These are phyloP conservation scores for Phytopythium delawarense DNA, from an alignment of 352 stramenopile genomes.

Conservation along the genomic window DNA sequence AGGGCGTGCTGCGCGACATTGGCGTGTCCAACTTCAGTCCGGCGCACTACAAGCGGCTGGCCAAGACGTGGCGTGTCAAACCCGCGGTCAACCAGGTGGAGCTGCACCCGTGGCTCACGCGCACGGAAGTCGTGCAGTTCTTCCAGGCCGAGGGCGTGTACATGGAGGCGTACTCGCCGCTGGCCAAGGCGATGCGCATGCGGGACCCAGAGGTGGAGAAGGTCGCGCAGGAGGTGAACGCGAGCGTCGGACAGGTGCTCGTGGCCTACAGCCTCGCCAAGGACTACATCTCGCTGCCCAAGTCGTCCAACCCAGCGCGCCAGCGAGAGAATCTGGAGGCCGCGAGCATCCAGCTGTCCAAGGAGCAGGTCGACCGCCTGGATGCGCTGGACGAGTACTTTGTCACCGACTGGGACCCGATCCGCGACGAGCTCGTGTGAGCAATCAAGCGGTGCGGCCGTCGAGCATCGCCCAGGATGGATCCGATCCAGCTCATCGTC, in stretches of 20 bases:
- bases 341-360: constrained; percentile 12
- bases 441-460: neutral
- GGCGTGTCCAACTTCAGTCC: constrained; percentile 81
- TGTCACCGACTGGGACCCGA: constrained; percentile 23
- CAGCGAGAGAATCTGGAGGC: constrained; percentile 29
- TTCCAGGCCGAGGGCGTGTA: constrained; percentile 21
- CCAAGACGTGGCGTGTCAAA: constrained; percentile 24
- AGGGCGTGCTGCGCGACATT: constrained; percentile 52
- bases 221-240: constrained; percentile 16
- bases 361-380: constrained; percentile 17
- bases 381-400: constrained; percentile 20
- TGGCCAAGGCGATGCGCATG: constrained; percentile 17
- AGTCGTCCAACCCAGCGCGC: constrained; percentile 24
- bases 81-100: constrained; percentile 58
- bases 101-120: constrained; percentile 40
- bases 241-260: constrained; percentile 28
- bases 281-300: constrained; percentile 37
- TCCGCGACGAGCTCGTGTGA: constrained; percentile 6
- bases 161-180: constrained; percentile 28
- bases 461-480: no score
- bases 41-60: constrained; percentile 61
- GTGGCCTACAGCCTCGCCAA: constrained; percentile 31
- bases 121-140: constrained; percentile 32
- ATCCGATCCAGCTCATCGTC: no score
- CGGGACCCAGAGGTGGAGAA: constrained; percentile 15